Base-by-base conservation (phyloP, 768 basidiomycete species). In the Lactarius trivialis region DNA sequence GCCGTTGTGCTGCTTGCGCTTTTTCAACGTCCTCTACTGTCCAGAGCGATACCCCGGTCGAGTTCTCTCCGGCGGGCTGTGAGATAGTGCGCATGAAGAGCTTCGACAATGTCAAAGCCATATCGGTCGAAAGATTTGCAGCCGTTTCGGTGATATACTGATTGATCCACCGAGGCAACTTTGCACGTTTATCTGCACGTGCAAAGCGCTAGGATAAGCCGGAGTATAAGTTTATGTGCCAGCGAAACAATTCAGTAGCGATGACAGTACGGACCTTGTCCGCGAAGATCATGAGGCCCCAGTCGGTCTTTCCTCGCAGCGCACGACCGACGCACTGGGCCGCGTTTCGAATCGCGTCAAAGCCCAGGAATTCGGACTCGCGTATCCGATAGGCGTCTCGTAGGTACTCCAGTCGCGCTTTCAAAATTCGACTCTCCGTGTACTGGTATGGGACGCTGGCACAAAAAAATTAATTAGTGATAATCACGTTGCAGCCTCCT, bases 241-340 rank as follows among this genome's bases (percentile, higher is more conserved):
- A 48, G 50, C 28, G n/a, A n/a, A 51, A 51, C 37, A 49, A 45
- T 41, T 39, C 37, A 34, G 49, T 58, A 34, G 63, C 37, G 28
- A 63, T 55, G 28, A 11, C 43, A 30, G n/a, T 30, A 68, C 71
- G 51, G 34, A 94, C 97, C 84, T 96, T 97, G 75, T 99, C 97
- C 0, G 97, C 97, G 72, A 99, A 99, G 12, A 98, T 86, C 97
- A 99, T 99, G 69, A 99, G 75, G 36, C 97, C 97, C 92, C 97
- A 99, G 75, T 99, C 97, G 4, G 97, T 98, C 78, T 99, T 99
- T 66, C 97, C 97, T 55, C 97, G 86, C 73, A 99, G 74, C 30
- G 96, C 97, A 67, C 97, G 93, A 28, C 97, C 97, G 8, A 99
- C 96, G 73, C 97, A 99, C 71, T 99, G 97, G 15, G 97, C 97